Evolutionary conservation across 164 flowering plant species (phyloP).

Genomic region (Hamamelis virginiana): DNA sequence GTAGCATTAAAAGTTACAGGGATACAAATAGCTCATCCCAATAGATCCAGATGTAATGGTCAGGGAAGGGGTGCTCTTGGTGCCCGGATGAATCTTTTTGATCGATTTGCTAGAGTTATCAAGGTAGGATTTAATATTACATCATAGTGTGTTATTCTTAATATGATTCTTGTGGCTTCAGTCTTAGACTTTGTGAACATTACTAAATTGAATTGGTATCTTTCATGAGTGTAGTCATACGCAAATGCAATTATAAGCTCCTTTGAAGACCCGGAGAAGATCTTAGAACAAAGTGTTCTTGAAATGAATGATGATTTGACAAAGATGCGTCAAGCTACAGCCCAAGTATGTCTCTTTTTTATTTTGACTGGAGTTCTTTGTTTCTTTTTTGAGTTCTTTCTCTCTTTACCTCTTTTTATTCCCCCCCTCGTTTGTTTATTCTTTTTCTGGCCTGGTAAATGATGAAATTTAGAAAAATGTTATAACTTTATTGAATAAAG

Average conservation of each 20-base stretch:
- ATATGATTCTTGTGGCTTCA: not conserved
- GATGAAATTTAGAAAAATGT: not conserved
- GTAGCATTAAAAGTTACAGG: constrained; percentile 39
- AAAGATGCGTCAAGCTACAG: constrained; percentile 99
- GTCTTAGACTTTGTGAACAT: not conserved
- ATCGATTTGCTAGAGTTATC: constrained; percentile 85
- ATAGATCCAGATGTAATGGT: constrained; percentile 33
- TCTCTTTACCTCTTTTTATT: too few species aligned
- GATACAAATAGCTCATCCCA: constrained; percentile 24
- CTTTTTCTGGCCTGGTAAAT: not conserved
- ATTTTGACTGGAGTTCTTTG: not conserved
- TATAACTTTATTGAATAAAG: not conserved
- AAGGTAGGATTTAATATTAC: constrained; percentile 43
- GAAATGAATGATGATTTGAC: constrained; percentile 97
- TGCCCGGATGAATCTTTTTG: constrained; percentile 76
- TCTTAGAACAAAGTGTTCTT: constrained; percentile 83
- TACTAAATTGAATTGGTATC: constrained; percentile 4
- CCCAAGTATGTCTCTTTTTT: constrained; percentile 57
- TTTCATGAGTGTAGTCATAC: constrained; percentile 68
- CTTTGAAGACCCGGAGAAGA: constrained; percentile 97
- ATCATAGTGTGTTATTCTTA: not conserved
- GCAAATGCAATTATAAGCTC: constrained; percentile 83
- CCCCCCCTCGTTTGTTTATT: not conserved
- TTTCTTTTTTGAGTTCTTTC: not conserved
- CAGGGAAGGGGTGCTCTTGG: constrained; percentile 64